phyloP scores from a whole-genome alignment of 164 flowering plant genomes.

The Malania oleifera region DNA sequence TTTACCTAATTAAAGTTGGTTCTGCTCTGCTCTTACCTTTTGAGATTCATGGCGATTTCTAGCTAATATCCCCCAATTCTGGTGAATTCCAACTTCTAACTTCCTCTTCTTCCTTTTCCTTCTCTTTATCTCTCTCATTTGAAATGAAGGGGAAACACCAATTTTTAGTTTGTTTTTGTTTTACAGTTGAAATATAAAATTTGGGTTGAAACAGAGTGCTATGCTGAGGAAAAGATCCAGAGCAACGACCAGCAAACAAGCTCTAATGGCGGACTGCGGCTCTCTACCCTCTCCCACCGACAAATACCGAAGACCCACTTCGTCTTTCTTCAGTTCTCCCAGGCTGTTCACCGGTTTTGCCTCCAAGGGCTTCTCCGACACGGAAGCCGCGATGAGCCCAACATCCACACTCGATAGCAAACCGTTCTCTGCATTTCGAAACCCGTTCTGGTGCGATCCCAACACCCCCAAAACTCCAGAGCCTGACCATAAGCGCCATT shows the following conservation, averaged over 20 bases:
- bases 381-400: constrained; percentile 61
- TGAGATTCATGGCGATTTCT: constrained; percentile 6
- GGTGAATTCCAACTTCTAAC: constrained; percentile 6
- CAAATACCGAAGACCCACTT: constrained; percentile 27
- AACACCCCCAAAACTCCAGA: constrained; percentile 29
- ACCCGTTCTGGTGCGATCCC: constrained; percentile 37
- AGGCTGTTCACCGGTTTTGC: constrained; percentile 45
- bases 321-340: constrained; percentile 53
- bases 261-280: constrained; percentile 40
- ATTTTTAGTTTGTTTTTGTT: neutral
- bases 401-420: constrained; percentile 73
- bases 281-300: constrained; percentile 30
- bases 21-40: neutral
- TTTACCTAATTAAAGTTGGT: constrained; percentile 9
- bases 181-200: constrained; percentile 1
- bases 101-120: constrained; percentile 1
- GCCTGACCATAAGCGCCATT: constrained; percentile 29
- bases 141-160: neutral
- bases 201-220: too few species aligned
- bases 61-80: neutral
- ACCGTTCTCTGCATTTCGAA: constrained; percentile 41
- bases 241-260: constrained; percentile 15
- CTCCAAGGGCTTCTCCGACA: constrained; percentile 37
- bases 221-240: constrained; percentile 22
- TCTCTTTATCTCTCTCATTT: neutral